These are phyloP conservation scores for Selaginella tamariscina DNA, from an alignment of 75 land plant species.

Conservation along the genomic window DNA sequence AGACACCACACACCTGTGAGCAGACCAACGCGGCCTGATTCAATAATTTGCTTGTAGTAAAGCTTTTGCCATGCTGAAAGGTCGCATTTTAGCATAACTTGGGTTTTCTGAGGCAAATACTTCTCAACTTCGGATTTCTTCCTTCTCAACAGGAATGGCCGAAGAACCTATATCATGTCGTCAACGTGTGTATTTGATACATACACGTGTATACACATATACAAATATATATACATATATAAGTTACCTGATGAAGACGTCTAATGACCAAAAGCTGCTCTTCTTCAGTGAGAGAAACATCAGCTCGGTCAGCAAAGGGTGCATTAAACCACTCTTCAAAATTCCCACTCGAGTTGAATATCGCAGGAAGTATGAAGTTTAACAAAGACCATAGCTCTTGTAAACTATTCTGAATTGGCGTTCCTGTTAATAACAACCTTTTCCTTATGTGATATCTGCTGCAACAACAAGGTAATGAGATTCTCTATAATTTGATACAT, in stretches of 20 bases:
- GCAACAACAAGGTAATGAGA: too few relatives aligned
- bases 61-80: slow-evolving; percentile 93
- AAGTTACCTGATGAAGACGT: slow-evolving; percentile 87
- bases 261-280: slow-evolving; percentile 77
- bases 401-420: slow-evolving; percentile 95
- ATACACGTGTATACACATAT: too few relatives aligned
- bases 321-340: slow-evolving; percentile 99
- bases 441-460: slow-evolving; percentile 74
- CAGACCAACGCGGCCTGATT: slow-evolving; percentile 76
- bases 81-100: slow-evolving; percentile 93
- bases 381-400: slow-evolving; percentile 92
- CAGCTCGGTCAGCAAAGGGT: slow-evolving; percentile 82
- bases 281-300: slow-evolving; percentile 76
- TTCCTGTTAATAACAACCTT: slow-evolving; percentile 87
- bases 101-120: slow-evolving; percentile 74
- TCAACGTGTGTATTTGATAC: too few relatives aligned
- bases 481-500: too few relatives aligned
- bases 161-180: slow-evolving; percentile 47
- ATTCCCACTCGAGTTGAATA: slow-evolving; percentile 88
- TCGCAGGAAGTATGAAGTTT: slow-evolving; percentile 78
- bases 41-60: slow-evolving; percentile 82
- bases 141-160: slow-evolving; percentile 86
- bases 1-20: not conserved
- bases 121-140: slow-evolving; percentile 97
- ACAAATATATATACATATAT: too few relatives aligned